Base-by-base conservation (phyloP, 106 monocot genomes). In the Chionographis japonica region DNA sequence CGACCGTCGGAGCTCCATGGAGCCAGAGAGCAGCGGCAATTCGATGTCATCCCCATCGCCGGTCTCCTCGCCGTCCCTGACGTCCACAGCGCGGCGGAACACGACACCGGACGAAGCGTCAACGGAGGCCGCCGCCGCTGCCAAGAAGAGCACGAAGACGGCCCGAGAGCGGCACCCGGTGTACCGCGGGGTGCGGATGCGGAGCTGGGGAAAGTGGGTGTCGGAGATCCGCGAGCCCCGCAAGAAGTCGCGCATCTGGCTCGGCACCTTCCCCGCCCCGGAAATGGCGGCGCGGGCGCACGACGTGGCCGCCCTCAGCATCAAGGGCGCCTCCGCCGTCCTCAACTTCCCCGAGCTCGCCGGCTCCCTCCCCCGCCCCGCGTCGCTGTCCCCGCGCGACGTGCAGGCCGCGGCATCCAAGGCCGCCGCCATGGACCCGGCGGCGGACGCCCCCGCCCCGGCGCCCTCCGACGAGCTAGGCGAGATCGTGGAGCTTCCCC, bases 241-340 rank as follows among this genome's bases (percentile, higher is more conserved):
- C 35, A 79, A 84, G 64, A 84, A 84, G 60, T 76, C 84, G 15
- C 71, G 84, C 19, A 84, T 84, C 50, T 84, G 84, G 84, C 75
- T 84, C 6, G 84, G 84, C 17, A 84, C 84, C 53, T 84, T 79
- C 52, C 58, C 84, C 12, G 80, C 75, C 12, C 70, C 84, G 6
- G 84, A 84, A 59, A 84, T 84, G 84, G 84, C 84, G 0, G 84
- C 84, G n/a, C 84, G 84, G 18, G 84, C 84, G 37, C 84, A 84
- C 65, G 84, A 84, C 52, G 84, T 51, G 3, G 84, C 84, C 10
- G 79, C 79, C 3, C 66, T 84, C 39, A 75, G 68, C 68, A 61
- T 84, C 63, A 79, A 84, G 58, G 79, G 78, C 39, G 52, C 75
- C 50, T 14, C 68, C 6, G 75, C 79, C 12, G 67, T 72, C 37